These are phyloP conservation scores for Plasmodium chabaudi DNA, from an alignment of 169 alveolate species.

Conservation along the genomic window DNA sequence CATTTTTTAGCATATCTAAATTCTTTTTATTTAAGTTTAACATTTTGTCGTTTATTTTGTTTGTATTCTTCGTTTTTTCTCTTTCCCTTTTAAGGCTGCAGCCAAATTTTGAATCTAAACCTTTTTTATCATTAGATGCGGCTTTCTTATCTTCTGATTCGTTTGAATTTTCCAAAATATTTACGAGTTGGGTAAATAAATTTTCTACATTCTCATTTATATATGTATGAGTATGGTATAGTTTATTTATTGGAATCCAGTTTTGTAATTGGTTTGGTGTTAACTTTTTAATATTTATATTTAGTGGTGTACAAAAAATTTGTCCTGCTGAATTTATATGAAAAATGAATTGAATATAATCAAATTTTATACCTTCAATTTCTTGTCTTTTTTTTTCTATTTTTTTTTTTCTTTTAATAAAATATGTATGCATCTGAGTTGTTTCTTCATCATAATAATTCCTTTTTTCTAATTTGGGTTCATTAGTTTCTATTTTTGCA, in stretches of 20 bases:
- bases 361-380: conserved; percentile 50
- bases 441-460: conserved; percentile 51
- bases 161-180: conserved; percentile 28
- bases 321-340: conserved; percentile 58
- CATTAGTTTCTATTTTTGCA: neutral
- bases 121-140: neutral
- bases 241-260: conserved; percentile 59
- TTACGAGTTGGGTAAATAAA: conserved; percentile 6
- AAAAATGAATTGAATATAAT: conserved; percentile 36
- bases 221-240: conserved; percentile 30
- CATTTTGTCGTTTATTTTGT: neutral
- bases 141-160: neutral
- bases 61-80: neutral
- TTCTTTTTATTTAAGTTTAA: conserved; percentile 24
- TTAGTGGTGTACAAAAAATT: conserved; percentile 58
- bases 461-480: conserved; percentile 15
- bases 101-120: neutral
- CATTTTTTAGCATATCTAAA: conserved; percentile 28
- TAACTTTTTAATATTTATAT: conserved; percentile 25
- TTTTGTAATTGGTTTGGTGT: neutral
- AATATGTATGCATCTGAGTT: conserved; percentile 16
- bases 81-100: neutral
- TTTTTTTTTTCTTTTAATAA: conserved; percentile 39
- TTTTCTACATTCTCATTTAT: conserved; percentile 11
- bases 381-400: conserved; percentile 47